Base-by-base conservation (phyloP, 495 filamentous ascomycete species). In the Lophium mytilinum region DNA sequence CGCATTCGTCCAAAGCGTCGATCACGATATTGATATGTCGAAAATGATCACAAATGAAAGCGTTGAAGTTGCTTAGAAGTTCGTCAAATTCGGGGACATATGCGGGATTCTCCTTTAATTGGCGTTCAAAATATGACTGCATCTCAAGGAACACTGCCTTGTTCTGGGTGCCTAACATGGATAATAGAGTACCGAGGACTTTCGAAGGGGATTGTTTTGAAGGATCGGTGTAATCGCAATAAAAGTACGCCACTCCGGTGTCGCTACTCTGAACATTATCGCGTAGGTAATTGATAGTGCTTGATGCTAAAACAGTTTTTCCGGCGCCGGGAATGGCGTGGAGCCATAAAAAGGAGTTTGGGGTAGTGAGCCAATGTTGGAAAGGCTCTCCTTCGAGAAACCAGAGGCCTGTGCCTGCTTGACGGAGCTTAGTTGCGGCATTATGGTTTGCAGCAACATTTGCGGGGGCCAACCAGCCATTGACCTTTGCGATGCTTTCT, bases 391-490 rank as follows among this genome's bases (percentile, higher is more conserved):
- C 50, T 39, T 52, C 11, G 12, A 52, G 35, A 37, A 37, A 52
- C 50, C 50, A 52, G 2, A n/a, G 15, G 11, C 50, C 50, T 24
- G 50, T 37, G 1, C 18, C 50, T 21, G 33, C 24, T 6, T 52
- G 50, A 11, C 50, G 33, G 12, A 52, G 50, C 11, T 52, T 52
- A 7, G 24, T 37, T n/a, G 50, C 50, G 12, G 35, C 30, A 18
- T 52, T 54, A 21, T 42, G 52, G 19, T 43, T 46, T 3, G 52
- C 10, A 12, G 41, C 52, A 19, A 46, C 21, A 45, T 54, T 46
- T 42, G 52, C 52, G 19, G 52, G 15, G 12, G 52, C 17, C 5
- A 54, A 37, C 52, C 52, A 42, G 4, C 43, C 37, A 54, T 54
- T 54, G 34, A 52, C 50, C 37, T 52, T 52, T 0, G 35, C 34